phyloP scores from a whole-genome alignment of 2,329 filamentous ascomycete species.

The Reticulascus tulasneorum region DNA sequence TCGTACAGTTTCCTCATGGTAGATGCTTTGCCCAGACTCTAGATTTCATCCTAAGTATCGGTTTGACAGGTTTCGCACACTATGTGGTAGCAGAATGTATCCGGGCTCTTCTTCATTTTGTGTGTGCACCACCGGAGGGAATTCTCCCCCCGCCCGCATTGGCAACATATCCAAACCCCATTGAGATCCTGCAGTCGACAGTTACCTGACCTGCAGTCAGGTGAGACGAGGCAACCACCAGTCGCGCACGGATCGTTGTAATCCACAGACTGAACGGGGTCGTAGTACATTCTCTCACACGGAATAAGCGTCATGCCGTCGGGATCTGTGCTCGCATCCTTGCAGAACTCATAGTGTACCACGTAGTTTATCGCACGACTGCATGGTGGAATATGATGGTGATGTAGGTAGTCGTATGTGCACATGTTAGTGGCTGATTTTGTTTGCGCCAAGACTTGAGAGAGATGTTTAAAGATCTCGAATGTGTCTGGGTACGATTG shows the following conservation, averaged over 20 bases:
- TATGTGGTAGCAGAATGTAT: conserved; percentile 50
- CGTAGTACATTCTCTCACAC: conserved; percentile 21
- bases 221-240: conserved; percentile 40
- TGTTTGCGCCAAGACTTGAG: no score
- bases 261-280: conserved; percentile 27
- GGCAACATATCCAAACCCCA: conserved; percentile 47
- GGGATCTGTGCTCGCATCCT: conserved; percentile 26
- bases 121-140: conserved; percentile 41
- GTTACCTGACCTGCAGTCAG: conserved; percentile 41
- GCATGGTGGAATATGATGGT: conserved; percentile 45
- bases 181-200: conserved; percentile 47
- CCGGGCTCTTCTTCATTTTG: conserved; percentile 39
- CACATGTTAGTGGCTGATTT: conserved; percentile 35
- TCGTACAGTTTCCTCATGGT: no score
- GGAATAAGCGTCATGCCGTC: conserved; percentile 19
- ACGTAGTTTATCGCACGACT: conserved; percentile 33
- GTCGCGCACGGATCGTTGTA: conserved; percentile 39
- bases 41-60: no score
- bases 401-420: conserved; percentile 45
- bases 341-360: conserved; percentile 41
- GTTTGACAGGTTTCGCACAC: conserved; percentile 40
- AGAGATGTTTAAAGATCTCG: conserved; percentile 5
- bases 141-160: conserved; percentile 43
- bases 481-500: background rate
- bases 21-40: no score